Base-by-base conservation (phyloP, 2,329 filamentous ascomycete species). In the Ceratocystis cubensis region DNA sequence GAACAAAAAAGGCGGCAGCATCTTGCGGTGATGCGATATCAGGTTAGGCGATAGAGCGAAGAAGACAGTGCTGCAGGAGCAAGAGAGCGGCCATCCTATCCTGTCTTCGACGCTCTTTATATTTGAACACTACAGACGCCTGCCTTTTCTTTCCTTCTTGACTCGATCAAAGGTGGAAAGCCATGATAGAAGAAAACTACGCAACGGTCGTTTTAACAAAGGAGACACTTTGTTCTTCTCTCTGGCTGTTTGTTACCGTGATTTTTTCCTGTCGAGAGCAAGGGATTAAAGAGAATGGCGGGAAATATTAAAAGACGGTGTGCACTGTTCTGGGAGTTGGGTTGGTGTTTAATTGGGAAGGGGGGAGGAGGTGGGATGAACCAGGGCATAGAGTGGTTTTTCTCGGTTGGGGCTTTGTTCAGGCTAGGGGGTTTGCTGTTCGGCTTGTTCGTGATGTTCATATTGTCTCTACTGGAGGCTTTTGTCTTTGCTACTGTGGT, bases 241-340 rank as follows among this genome's bases (percentile, higher is more conserved):
- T 15, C 22, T 53, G 22, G 4, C 3, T 41, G 37, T 4, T 41
- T 2, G 37, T 41, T 41, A 41, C 37, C 37, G 10, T 41, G 37
- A 13, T 10, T 53, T 53, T 7, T 53, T 17, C 20, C 15, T 30
- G 44, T 53, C 37, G 45, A 30, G 33, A 7, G 30, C 17, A 63
- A 67, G 66, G 66, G 66, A 67, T 67, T 68, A 68, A 68, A 68
- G 61, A 66, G 67, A 67, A 68, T 68, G 67, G 67, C 62, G 64
- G 67, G 67, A 65, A 64, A 62, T 8, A 50, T 62, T 63, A 68
- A 66, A 66, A 66, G 48, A 66, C 41, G 48, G 65, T 68, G 64
- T 64, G 56, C 56, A 37, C n/a, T 59, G 30, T 53, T 15, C 13
- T 41, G 37, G 10, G 64, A 66, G 4, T 5, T 41, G 57, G 57